These are phyloP conservation scores for Yamadazyma kanchanaburiensis DNA, from an alignment of 1,139 yeast genomes.

Conservation along the genomic window DNA sequence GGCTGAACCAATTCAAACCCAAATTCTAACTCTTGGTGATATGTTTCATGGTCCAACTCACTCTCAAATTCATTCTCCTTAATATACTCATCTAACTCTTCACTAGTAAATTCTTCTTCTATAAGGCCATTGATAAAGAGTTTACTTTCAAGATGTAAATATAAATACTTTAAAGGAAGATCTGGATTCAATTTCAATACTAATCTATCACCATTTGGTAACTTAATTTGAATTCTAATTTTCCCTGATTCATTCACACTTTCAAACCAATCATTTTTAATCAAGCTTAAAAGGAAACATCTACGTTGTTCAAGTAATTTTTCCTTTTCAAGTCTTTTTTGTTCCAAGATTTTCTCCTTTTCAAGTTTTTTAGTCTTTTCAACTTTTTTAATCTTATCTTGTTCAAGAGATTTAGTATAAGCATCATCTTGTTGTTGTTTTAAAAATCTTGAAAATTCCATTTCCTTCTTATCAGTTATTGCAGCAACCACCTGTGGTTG, in stretches of 20 bases:
- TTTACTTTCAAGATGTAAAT: slow-evolving; percentile 57
- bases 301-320: slow-evolving; percentile 10
- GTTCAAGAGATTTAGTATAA: slow-evolving; percentile 45
- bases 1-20: slow-evolving; percentile 43
- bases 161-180: slow-evolving; percentile 57
- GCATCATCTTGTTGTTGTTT: slow-evolving; percentile 60
- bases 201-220: slow-evolving; percentile 59
- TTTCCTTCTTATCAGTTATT: slow-evolving; percentile 50
- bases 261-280: slow-evolving; percentile 14
- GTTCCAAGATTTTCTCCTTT: slow-evolving; percentile 12
- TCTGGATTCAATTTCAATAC: slow-evolving; percentile 41
- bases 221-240: slow-evolving; percentile 33
- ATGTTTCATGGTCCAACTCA: slow-evolving; percentile 10
- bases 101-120: slow-evolving; percentile 13
- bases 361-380: slow-evolving; percentile 22
- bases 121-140: slow-evolving; percentile 18
- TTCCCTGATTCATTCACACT: slow-evolving; percentile 10
- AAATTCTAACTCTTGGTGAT: slow-evolving; percentile 23
- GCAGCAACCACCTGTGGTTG: slow-evolving; percentile 53
- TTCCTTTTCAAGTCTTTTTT: slow-evolving; percentile 12
- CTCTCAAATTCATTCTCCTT: slow-evolving; percentile 10
- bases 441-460: slow-evolving; percentile 46
- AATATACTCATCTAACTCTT: slow-evolving; percentile 8
- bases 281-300: slow-evolving; percentile 12
- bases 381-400: slow-evolving; percentile 37